Percentiles rank a stretch among this genome's conserved stretches.
phyloP scores from a whole-genome alignment of 2,329 filamentous ascomycete species.

The Grosmannia huntii region DNA sequence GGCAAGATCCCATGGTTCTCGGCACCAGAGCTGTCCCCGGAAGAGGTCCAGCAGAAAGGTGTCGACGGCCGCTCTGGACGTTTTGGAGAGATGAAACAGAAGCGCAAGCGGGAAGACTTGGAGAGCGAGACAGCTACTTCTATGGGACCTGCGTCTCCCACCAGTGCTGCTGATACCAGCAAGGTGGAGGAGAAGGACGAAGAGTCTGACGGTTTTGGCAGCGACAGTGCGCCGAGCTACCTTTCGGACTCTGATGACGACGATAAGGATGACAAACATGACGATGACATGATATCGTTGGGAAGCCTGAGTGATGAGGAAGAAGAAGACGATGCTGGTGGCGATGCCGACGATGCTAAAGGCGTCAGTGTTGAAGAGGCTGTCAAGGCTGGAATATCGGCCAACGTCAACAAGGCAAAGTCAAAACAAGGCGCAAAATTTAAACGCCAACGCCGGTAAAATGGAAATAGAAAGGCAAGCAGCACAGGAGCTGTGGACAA shows the following conservation, averaged over 20 bases:
- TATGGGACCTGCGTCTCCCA: neutral
- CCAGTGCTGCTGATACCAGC: constrained; percentile 26
- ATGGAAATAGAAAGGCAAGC: neutral
- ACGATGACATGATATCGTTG: constrained; percentile 12
- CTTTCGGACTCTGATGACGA: constrained; percentile 10
- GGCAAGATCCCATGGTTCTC: constrained; percentile 97
- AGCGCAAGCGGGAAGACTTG: constrained; percentile 53
- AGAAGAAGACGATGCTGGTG: constrained; percentile 6
- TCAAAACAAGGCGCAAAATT: neutral
- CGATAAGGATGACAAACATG: constrained; percentile 4
- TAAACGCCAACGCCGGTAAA: constrained; percentile 1
- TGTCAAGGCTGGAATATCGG: neutral
- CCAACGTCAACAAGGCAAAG: neutral
- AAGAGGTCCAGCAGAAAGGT: constrained; percentile 28
- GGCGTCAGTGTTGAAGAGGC: neutral
- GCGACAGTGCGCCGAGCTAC: constrained; percentile 24
- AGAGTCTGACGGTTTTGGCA: constrained; percentile 37
- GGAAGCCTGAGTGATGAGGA: constrained; percentile 12
- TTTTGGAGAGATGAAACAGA: constrained; percentile 76
- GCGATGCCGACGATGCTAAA: neutral
- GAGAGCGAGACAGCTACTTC: constrained; percentile 26
- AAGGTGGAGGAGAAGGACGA: constrained; percentile 49
- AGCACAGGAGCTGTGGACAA: neutral
- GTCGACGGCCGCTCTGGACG: constrained; percentile 64
- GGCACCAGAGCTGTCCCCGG: constrained; percentile 53